Evolutionary conservation across 169 alveolate species (phyloP), one percentile per base, ranked within the genome.

Genomic region (Plasmodium vivax): DNA sequence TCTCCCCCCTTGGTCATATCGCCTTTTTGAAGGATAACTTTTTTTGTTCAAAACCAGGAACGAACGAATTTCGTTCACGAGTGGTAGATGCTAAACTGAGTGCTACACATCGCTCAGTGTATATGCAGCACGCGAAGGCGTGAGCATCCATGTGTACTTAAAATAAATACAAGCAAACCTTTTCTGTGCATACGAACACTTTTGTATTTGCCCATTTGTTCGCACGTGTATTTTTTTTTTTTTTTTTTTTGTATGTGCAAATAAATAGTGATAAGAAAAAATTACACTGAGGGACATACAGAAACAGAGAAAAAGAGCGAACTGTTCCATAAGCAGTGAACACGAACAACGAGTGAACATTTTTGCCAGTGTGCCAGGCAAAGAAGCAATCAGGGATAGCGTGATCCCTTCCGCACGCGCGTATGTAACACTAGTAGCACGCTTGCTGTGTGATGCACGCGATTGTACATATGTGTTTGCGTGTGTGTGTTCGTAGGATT

Each of bases 1-100:
- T 12, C 16, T 16, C 36, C 32, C 16, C 36, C 38, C 16, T 23
- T 27, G 38, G 12, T 0, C 36, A 62, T 62, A 62, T 19, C 30
- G 32, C 77, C 30, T 62, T 62, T 62, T 62, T 23, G 30, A 62
- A 62, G 77, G 77, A 62, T 27, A 23, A 23, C 23, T 19, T 62
- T 19, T 62, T 62, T 62, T 62, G 30, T 62, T 62, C 36, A 74
- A 84, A 85, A n/a, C 81, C 27, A 75, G 47, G 47, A 77, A 34
- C 79, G 41, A 30, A 41, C 51, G 30, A 73, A 38, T 47, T 23
- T 51, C 58, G 85, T 51, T 85, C 38, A 58, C 23, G 54, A 85
- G 68, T 85, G 82, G n/a, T 68, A 85, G 93, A 85, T 85, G 93
- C 83, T 85, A 75, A 32, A 43, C 79, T 23, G 23, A 47, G 58